Conservation (phyloP, 495 filamentous ascomycete genomes). For the Penicillium macrosclerotiorum region DNA sequence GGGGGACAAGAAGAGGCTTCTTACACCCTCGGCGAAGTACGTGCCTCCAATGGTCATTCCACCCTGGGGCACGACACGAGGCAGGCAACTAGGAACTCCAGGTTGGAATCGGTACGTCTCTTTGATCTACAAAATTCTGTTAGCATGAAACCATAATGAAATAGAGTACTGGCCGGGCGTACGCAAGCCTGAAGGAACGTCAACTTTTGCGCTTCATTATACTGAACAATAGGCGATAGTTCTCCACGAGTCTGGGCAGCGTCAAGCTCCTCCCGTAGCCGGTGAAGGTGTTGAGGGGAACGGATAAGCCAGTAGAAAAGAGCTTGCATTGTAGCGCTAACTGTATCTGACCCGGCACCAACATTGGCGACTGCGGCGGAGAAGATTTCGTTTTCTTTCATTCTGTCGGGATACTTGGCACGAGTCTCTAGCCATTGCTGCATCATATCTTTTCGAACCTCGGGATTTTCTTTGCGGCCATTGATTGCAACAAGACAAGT, state of each 20-base stretch:
- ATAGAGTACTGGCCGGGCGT: slow-evolving; percentile 3
- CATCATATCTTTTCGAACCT: slow-evolving; percentile 42
- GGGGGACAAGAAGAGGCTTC: too few species aligned
- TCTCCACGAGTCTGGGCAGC: slow-evolving; percentile 22
- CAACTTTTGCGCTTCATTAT: slow-evolving; percentile 27
- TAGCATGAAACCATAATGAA: not conserved
- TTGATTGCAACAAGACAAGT: slow-evolving; percentile 40
- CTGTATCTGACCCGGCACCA: slow-evolving; percentile 46
- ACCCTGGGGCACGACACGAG: slow-evolving; percentile 27
- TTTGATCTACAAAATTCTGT: slow-evolving; percentile 34
- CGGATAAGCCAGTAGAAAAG: slow-evolving; percentile 36
- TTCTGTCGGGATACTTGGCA: slow-evolving; percentile 35
- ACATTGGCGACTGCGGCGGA: slow-evolving; percentile 36
- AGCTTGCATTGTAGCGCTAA: slow-evolving; percentile 36
- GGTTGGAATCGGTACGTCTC: slow-evolving; percentile 51
- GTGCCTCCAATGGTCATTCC: slow-evolving; percentile 29
- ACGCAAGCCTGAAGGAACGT: slow-evolving; percentile 40
- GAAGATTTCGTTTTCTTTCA: slow-evolving; percentile 40
- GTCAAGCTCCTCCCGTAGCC: slow-evolving; percentile 36
- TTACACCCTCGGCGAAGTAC: slow-evolving; percentile 39
- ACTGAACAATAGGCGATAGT: slow-evolving; percentile 24
- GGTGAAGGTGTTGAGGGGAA: slow-evolving; percentile 28
- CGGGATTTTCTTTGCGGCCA: slow-evolving; percentile 33
- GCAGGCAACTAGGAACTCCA: slow-evolving; percentile 24
- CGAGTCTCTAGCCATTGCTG: slow-evolving; percentile 41